Percentiles rank a stretch among this genome's conserved stretches.
phyloP scores from a whole-genome alignment of 2,329 filamentous ascomycete genomes.

The Neonectria magnoliae region DNA sequence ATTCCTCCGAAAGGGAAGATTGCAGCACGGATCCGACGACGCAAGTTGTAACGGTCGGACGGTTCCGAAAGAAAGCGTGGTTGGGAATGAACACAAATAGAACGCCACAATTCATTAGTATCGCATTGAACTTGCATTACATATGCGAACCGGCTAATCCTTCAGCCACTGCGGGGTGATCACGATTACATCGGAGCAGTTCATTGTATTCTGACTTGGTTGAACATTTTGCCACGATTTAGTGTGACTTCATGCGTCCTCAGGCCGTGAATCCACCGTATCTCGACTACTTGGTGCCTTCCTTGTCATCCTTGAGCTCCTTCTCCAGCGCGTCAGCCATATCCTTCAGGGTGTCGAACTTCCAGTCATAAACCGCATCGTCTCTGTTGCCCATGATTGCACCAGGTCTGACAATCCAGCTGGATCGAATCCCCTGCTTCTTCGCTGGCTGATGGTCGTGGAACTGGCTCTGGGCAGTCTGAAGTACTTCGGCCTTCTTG shows the following conservation, averaged over 20 bases:
- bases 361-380: constrained; percentile 62
- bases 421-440: constrained; percentile 64
- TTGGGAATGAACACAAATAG: background rate
- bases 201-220: too few relatives aligned
- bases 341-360: constrained; percentile 66
- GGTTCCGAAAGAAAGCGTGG: background rate
- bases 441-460: constrained; percentile 76
- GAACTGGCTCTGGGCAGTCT: constrained; percentile 75
- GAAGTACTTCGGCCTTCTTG: constrained; percentile 64
- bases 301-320: constrained; percentile 9
- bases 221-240: background rate
- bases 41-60: background rate
- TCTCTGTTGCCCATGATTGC: constrained; percentile 52
- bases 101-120: background rate
- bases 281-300: background rate
- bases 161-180: background rate
- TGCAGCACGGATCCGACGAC: constrained; percentile 25
- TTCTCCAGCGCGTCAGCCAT: constrained; percentile 60
- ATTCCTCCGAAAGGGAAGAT: constrained; percentile 34
- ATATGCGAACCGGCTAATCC: background rate
- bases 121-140: background rate
- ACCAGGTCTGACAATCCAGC: constrained; percentile 68
- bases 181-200: background rate
- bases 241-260: background rate
- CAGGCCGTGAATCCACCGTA: too few relatives aligned